A percentile compares a stretch with the other conserved stretches of the same genome.
Evolutionary conservation across 306 rosid species (phyloP).

Genomic region (Casuarina cunninghamiana): DNA sequence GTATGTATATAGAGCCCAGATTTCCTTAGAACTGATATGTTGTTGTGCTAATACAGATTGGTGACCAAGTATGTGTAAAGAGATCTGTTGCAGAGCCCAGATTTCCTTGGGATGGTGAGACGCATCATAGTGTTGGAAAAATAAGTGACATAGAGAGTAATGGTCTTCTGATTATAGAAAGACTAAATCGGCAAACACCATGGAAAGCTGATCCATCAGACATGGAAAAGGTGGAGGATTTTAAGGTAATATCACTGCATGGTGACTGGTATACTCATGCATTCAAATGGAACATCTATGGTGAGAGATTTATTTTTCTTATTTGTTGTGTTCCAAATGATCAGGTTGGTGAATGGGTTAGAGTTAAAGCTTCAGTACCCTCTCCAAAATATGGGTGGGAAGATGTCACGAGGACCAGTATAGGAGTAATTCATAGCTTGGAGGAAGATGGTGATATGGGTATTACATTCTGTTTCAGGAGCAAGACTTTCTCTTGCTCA

Average conservation of each 20-base stretch:
- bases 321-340: slow-evolving; percentile 16
- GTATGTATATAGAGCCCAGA: too few relatives aligned
- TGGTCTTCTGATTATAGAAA: slow-evolving; percentile 87
- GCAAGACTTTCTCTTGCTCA: slow-evolving; percentile 84
- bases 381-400: slow-evolving; percentile 99
- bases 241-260: slow-evolving; percentile 55
- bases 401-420: slow-evolving; percentile 76
- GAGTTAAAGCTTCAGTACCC: slow-evolving; percentile 95
- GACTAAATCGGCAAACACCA: slow-evolving; percentile 85
- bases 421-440: slow-evolving; percentile 91
- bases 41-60: slow-evolving; percentile 61
- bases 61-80: slow-evolving; percentile 86
- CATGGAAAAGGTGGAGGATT: slow-evolving; percentile 97
- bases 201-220: slow-evolving; percentile 99
- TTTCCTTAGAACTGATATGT: slow-evolving; percentile 10
- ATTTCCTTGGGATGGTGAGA: slow-evolving; percentile 99
- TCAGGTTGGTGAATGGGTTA: slow-evolving; percentile 98
- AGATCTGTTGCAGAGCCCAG: slow-evolving; percentile 99
- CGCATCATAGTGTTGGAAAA: slow-evolving; percentile 95
- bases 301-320: slow-evolving; percentile 17
- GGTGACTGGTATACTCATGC: background rate
- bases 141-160: slow-evolving; percentile 96
- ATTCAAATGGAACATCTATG: background rate
- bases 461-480: slow-evolving; percentile 94
- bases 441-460: slow-evolving; percentile 94